phyloP scores from a whole-genome alignment of 2,329 filamentous ascomycete genomes.

The Exophiala bonariae region DNA sequence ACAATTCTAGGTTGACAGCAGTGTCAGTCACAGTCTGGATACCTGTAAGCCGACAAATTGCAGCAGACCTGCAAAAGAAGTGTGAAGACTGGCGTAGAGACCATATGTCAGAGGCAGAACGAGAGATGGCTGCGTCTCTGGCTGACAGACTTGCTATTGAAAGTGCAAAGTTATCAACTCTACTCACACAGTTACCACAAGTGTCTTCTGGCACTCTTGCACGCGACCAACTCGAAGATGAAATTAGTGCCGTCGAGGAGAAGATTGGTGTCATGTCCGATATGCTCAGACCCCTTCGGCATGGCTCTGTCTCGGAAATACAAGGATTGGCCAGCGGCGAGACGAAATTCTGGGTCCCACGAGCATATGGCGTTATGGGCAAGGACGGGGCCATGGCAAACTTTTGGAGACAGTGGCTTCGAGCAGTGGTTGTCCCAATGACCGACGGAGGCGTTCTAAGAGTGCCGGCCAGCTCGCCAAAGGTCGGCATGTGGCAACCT shows the following conservation, averaged over 20 bases:
- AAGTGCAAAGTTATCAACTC: constrained; percentile 82
- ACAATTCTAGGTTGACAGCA: constrained; percentile 88
- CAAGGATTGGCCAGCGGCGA: constrained; percentile 94
- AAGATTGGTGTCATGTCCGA: constrained; percentile 98
- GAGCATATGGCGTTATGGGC: constrained; percentile 89
- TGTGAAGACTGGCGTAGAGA: constrained; percentile 86
- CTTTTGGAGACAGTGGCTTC: constrained; percentile 99
- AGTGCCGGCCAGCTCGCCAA: constrained; percentile 84
- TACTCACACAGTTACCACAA: constrained; percentile 78
- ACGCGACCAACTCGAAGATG: constrained; percentile 83
- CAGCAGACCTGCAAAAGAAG: constrained; percentile 69
- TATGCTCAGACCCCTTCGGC: constrained; percentile 84
- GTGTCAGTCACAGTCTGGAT: constrained; percentile 93
- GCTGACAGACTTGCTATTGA: constrained; percentile 85
- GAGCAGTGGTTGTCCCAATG: constrained; percentile 93
- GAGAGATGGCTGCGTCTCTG: constrained; percentile 87
- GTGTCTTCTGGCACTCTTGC: constrained; percentile 77
- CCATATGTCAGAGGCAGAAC: constrained; percentile 98
- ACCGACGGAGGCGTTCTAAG: constrained; percentile 79
- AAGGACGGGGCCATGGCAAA: constrained; percentile 77
- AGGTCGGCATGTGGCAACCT: constrained; percentile 91
- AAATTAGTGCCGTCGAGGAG: constrained; percentile 94
- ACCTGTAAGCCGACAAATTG: constrained; percentile 76
- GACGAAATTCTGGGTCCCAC: constrained; percentile 91
- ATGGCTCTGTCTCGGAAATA: constrained; percentile 94